A percentile compares a stretch with the other conserved stretches of the same genome.
phyloP scores from a whole-genome alignment of 176 grass and related monocot genomes.

The Pontederia crassipes region DNA sequence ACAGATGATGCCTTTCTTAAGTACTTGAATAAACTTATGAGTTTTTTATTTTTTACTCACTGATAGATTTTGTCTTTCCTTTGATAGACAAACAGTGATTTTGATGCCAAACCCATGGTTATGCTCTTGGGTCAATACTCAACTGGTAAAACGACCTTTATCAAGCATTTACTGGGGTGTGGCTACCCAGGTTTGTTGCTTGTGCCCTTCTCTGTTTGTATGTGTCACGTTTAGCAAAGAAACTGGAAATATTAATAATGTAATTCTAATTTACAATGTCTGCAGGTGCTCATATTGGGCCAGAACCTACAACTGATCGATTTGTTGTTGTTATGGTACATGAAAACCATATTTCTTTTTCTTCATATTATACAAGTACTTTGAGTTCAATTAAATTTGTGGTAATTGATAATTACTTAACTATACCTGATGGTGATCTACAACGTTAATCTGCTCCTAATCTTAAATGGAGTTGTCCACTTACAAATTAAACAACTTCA shows the following conservation, averaged over 20 bases:
- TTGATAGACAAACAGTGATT: constrained; percentile 85
- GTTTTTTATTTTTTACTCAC: neutral
- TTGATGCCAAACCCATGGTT: constrained; percentile 98
- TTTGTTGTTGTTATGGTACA: constrained; percentile 81
- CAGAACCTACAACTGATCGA: constrained; percentile 93
- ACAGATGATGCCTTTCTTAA: too few species aligned
- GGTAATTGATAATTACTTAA: too few species aligned
- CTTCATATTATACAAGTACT: too few species aligned
- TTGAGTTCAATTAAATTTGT: too few species aligned
- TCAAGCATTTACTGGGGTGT: constrained; percentile 74
- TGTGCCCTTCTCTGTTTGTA: neutral
- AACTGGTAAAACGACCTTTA: constrained; percentile 94
- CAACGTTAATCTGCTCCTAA: too few species aligned
- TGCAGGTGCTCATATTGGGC: constrained; percentile 95
- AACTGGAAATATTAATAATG: neutral
- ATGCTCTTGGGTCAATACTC: constrained; percentile 99
- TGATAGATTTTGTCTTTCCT: constrained; percentile 15
- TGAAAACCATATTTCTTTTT: neutral
- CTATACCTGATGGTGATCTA: too few species aligned
- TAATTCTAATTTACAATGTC: neutral
- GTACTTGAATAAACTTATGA: too few species aligned
- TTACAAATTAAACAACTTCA: too few species aligned
- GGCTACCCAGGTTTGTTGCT: constrained; percentile 64
- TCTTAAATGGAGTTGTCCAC: too few species aligned
- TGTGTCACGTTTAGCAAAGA: neutral